A percentile compares a stretch with the other conserved stretches of the same genome.
These are phyloP conservation scores for Rhodotorula glutinis DNA, from an alignment of 1,284 basidiomycete species.

Conservation along the genomic window DNA sequence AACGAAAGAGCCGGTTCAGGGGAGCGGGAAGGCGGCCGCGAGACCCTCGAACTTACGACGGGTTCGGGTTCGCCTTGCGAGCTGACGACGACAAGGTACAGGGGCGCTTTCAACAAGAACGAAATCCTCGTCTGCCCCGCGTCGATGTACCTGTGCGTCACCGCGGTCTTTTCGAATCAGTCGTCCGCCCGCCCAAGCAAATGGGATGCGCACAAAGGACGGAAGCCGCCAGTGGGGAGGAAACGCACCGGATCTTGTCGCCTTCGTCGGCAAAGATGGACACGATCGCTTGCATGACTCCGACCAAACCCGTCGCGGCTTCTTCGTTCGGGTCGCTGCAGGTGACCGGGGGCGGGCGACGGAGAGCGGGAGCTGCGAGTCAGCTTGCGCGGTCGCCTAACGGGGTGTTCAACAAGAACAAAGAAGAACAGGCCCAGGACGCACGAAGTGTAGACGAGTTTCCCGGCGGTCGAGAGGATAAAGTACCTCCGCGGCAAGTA, in stretches of 20 bases:
- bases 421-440: too few species aligned
- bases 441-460: constrained; percentile 83
- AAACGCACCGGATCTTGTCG: constrained; percentile 38
- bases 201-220: too few species aligned
- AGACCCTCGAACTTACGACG: constrained; percentile 62
- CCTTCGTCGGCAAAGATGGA: constrained; percentile 48
- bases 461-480: constrained; percentile 88
- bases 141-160: constrained; percentile 60
- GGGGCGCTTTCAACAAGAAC: constrained; percentile 76
- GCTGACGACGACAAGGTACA: constrained; percentile 87
- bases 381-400: not conserved
- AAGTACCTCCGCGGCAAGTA: constrained; percentile 67
- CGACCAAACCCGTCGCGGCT: constrained; percentile 73
- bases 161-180: too few species aligned
- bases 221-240: too few species aligned
- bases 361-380: too few species aligned
- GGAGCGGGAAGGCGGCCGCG: too few species aligned
- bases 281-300: constrained; percentile 90
- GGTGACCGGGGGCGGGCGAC: too few species aligned
- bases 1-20: too few species aligned
- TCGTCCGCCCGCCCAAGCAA: too few species aligned
- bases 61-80: constrained; percentile 87
- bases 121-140: constrained; percentile 71
- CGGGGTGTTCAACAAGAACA: too few species aligned
- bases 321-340: constrained; percentile 51